phyloP scores from a whole-genome alignment of 257 asterid species.

The Solanum paucissectum region DNA sequence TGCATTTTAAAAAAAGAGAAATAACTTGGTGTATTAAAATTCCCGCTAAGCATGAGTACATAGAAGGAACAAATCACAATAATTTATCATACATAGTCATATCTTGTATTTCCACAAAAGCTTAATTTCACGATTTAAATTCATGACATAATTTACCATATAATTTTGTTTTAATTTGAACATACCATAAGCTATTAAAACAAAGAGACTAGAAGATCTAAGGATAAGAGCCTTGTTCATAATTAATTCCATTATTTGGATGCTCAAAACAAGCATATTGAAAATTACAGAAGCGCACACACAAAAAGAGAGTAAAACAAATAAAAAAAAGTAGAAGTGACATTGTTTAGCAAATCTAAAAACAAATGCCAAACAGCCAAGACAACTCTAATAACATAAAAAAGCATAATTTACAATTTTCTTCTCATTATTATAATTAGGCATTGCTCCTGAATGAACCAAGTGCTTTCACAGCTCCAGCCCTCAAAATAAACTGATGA shows the following conservation, averaged over 20 bases:
- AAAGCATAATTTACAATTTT: neutral
- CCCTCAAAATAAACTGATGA: constrained; percentile 58
- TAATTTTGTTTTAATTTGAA: neutral
- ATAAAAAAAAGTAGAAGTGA: neutral
- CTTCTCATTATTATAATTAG: neutral
- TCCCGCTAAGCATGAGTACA: too few relatives aligned
- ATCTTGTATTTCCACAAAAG: too few relatives aligned
- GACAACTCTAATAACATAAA: neutral
- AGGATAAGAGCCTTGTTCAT: too few relatives aligned
- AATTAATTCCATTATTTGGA: neutral
- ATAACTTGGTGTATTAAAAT: too few relatives aligned
- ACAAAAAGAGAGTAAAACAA: neutral
- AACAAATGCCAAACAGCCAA: neutral
- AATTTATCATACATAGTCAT: too few relatives aligned
- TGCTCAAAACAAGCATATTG: neutral
- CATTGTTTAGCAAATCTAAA: neutral
- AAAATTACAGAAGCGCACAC: neutral
- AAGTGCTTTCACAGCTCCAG: constrained; percentile 63
- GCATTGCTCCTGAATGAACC: constrained; percentile 69
- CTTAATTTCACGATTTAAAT: too few relatives aligned
- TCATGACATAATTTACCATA: too few relatives aligned
- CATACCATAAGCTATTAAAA: neutral
- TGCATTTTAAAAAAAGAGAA: too few relatives aligned
- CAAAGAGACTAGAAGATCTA: too few relatives aligned
- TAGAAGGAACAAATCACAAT: too few relatives aligned